Percentiles rank a stretch among this genome's conserved stretches.
phyloP scores from a whole-genome alignment of 148 eudicot species.

The Chenopodium suecicum region DNA sequence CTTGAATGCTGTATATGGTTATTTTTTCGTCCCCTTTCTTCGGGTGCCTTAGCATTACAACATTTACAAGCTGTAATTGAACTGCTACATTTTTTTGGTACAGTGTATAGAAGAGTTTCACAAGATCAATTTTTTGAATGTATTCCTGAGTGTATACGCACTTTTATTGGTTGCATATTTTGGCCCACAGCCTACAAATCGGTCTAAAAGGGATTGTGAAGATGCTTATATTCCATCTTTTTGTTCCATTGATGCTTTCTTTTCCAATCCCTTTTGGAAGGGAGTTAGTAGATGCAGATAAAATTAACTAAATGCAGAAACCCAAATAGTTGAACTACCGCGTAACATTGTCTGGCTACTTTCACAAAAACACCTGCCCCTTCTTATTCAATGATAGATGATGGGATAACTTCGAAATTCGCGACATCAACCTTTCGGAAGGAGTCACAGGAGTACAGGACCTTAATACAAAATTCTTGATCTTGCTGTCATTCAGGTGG shows the following conservation, averaged over 20 bases:
- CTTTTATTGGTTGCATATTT: neutral
- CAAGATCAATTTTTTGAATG: neutral
- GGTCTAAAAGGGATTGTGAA: neutral
- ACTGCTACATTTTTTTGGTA: neutral
- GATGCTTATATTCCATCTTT: neutral
- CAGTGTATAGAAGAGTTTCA: slow-evolving; percentile 1
- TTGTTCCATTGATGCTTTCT: neutral
- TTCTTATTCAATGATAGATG: too few species aligned
- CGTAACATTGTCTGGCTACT: too few species aligned
- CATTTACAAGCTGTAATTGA: slow-evolving; percentile 17
- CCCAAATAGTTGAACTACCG: too few species aligned
- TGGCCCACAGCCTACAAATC: neutral
- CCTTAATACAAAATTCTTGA: too few species aligned
- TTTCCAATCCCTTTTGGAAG: neutral
- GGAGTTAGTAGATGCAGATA: neutral
- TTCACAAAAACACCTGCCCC: too few species aligned
- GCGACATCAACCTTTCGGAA: too few species aligned
- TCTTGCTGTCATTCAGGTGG: too few species aligned
- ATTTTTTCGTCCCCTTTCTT: neutral
- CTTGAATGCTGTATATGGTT: slow-evolving; percentile 20
- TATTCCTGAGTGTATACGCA: neutral
- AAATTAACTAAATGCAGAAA: too few species aligned
- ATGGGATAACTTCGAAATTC: too few species aligned
- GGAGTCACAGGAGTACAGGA: too few species aligned
- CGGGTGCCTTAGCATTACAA: slow-evolving; percentile 18